Percentiles rank a stretch among this genome's conserved stretches.
Evolutionary conservation across 116 monocot species (phyloP).

Genomic region (Dioscorea cayenensis): DNA sequence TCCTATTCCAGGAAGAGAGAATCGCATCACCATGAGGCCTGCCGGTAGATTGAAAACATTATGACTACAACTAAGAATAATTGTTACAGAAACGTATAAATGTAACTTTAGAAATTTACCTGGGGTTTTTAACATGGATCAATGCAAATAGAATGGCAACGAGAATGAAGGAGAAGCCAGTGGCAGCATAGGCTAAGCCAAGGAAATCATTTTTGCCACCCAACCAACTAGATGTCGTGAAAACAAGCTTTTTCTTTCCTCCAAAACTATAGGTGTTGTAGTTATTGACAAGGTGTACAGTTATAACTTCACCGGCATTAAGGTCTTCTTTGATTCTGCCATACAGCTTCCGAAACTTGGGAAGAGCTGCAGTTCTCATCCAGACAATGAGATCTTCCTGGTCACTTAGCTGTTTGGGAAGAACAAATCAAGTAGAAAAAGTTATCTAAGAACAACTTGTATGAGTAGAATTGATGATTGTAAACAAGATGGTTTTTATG

Average conservation of each 20-base stretch:
- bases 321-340: conserved; percentile 58
- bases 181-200: conserved; percentile 41
- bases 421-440: conserved; percentile 1
- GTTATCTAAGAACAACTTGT: background rate
- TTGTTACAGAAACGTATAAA: background rate
- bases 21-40: conserved; percentile 36
- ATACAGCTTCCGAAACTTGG: conserved; percentile 63
- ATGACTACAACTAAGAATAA: background rate
- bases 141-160: conserved; percentile 48
- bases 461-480: background rate
- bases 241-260: conserved; percentile 52
- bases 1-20: conserved; percentile 20
- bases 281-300: conserved; percentile 41
- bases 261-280: conserved; percentile 70
- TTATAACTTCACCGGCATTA: conserved; percentile 29
- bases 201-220: conserved; percentile 68
- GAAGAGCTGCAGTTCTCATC: conserved; percentile 68
- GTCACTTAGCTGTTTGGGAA: conserved; percentile 40
- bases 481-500: background rate
- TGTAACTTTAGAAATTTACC: conserved; percentile 16
- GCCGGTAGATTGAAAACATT: conserved; percentile 1
- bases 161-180: conserved; percentile 38
- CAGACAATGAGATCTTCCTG: conserved; percentile 71
- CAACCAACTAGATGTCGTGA: conserved; percentile 54
- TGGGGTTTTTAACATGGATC: conserved; percentile 62